phyloP scores from a whole-genome alignment of 352 stramenopile species.

The Hyaloperonospora arabidopsidis region DNA sequence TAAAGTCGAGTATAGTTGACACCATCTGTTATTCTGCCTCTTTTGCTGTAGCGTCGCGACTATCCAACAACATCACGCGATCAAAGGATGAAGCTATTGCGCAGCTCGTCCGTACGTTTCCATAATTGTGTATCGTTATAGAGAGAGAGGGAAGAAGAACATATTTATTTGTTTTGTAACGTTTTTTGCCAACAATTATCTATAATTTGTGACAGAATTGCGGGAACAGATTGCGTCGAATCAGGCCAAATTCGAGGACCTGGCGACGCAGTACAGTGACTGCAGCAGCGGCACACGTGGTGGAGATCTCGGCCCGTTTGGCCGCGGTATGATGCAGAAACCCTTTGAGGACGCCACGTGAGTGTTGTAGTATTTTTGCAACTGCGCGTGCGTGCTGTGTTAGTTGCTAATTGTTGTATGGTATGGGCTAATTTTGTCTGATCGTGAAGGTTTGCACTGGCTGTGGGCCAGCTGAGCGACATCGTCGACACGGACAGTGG shows the following conservation, averaged over 20 bases:
- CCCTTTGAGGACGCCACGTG: constrained; percentile 86
- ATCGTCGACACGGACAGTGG: constrained; percentile 94
- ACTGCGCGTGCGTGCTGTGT: too few species aligned
- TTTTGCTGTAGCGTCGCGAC: constrained; percentile 54
- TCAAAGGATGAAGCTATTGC: constrained; percentile 87
- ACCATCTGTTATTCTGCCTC: neutral
- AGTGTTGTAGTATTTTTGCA: neutral
- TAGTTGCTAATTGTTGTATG: too few species aligned
- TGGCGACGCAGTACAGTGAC: constrained; percentile 79
- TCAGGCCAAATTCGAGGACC: constrained; percentile 69
- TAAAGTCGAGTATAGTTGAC: too few species aligned
- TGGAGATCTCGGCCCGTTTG: constrained; percentile 88
- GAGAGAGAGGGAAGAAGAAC: neutral
- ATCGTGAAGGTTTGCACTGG: constrained; percentile 77
- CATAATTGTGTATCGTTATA: too few species aligned
- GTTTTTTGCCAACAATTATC: too few species aligned
- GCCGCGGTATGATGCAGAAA: constrained; percentile 88
- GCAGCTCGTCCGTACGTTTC: constrained; percentile 53
- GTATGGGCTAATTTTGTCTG: neutral
- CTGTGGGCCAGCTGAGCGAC: constrained; percentile 89
- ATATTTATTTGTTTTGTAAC: neutral
- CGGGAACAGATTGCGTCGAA: constrained; percentile 71
- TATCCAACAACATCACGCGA: constrained; percentile 86
- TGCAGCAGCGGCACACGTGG: constrained; percentile 74
- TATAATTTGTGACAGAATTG: constrained; percentile 34